Evolutionary conservation across 176 grass and related monocot species (phyloP), one percentile per base, ranked within the genome.

Genomic region (Aechmea fasciata): DNA sequence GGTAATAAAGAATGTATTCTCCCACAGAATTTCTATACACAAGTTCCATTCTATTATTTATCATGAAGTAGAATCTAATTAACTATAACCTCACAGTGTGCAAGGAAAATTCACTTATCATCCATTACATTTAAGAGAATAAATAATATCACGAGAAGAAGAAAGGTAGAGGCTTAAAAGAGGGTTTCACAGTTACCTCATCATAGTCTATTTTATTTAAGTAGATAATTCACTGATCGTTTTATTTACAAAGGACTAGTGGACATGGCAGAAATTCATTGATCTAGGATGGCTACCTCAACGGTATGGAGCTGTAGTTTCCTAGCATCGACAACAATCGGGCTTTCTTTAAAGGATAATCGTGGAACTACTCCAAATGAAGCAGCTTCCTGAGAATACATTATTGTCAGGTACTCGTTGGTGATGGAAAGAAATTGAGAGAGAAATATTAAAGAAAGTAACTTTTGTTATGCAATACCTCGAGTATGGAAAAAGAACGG

Each of bases 401-500:
- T 50, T 41, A 59, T 17, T 65, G 64, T 50, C 57, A 77, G 66
- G 50, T 78, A 41, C 47, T 41, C 14, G 12, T 19, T 1, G 14
- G 12, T 73, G 2, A 11, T 57, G 12, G 24, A 48, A 12, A 50
- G 19, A 59, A 17, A 59, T 18, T 10, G 19, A 59, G n/a, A 57
- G 53, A 59, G 54, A n/a, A 59, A 57, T 13, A 28, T 61, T 0
- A 14, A 62, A 28, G 22, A 29, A 77, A 59, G 22, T 49, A 49
- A 48, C 33, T 33, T 13, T 11, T 15, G 28, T 10, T 81, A 78
- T 71, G 20, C 29, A 52, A 85, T 20, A 96, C 93, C 88, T 92
- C 88, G 20, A 96, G 51, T 71, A 96, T 87, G n/a, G 89, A 85
- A 81, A 92, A 90, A 71, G 81, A 80, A 73, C 83, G 93, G 52